Conservation (phyloP, 495 filamentous ascomycete species). For the Neurospora sp. region DNA sequence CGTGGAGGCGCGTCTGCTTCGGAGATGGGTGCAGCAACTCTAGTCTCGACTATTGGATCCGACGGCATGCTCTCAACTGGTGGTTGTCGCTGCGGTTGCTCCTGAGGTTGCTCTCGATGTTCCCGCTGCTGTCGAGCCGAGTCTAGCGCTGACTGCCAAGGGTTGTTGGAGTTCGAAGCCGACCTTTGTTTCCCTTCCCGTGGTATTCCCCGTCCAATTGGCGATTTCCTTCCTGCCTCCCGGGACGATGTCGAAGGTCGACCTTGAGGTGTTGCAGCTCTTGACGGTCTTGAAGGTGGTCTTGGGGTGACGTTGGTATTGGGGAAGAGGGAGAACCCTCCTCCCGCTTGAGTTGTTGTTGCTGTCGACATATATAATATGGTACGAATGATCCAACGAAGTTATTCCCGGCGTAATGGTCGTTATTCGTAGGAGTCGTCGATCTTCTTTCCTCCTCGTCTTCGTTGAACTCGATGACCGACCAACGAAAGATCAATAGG, state of each 20-base stretch:
- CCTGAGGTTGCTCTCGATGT: conserved; percentile 5
- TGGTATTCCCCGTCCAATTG: conserved; percentile 15
- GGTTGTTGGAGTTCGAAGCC: conserved; percentile 15
- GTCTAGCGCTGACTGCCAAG: conserved; percentile 25
- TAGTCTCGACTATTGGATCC: conserved; percentile 17
- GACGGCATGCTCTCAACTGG: conserved; percentile 8
- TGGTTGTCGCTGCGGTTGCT: conserved; percentile 3
- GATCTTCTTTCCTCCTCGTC: not conserved
- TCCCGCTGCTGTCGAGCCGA: conserved; percentile 4
- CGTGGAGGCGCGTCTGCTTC: conserved; percentile 28
- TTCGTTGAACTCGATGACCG: not conserved
- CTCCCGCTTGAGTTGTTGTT: conserved; percentile 21
- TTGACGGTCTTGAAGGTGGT: conserved; percentile 27
- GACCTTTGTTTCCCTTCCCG: conserved; percentile 26
- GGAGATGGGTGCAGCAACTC: conserved; percentile 15
- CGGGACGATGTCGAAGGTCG: conserved; percentile 21
- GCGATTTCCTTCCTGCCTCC: conserved; percentile 20
- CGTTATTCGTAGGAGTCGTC: not conserved
- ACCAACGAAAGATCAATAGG: not conserved
- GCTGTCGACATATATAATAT: not conserved
- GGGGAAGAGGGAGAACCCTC: conserved; percentile 43
- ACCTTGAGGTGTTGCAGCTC: conserved; percentile 28
- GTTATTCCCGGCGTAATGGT: not conserved
- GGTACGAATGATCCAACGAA: not conserved
- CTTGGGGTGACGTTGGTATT: conserved; percentile 24